These are phyloP conservation scores for Phytophthora sojae DNA, from an alignment of 352 stramenopile species.

Conservation along the genomic window DNA sequence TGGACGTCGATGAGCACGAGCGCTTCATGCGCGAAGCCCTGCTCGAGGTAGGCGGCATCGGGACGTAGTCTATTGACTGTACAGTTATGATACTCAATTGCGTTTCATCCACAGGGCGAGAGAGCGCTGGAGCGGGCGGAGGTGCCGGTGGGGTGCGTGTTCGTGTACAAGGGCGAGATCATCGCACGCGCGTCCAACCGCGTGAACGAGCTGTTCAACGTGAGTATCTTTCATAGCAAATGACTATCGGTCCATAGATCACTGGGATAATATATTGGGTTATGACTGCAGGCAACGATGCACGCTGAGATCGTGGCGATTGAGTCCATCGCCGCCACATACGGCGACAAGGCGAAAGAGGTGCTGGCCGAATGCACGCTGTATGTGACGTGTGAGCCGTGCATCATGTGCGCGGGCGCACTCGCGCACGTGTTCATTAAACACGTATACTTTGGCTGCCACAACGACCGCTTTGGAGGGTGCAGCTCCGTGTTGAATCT, in stretches of 20 bases:
- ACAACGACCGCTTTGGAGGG: slow-evolving; percentile 94
- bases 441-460: slow-evolving; percentile 89
- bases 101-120: slow-evolving; percentile 60
- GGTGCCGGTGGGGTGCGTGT: slow-evolving; percentile 94
- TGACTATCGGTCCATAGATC: neutral
- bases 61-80: neutral
- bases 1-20: slow-evolving; percentile 45
- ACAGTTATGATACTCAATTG: neutral
- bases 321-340: slow-evolving; percentile 68
- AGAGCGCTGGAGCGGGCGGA: slow-evolving; percentile 79
- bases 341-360: slow-evolving; percentile 46
- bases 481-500: slow-evolving; percentile 92
- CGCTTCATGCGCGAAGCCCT: slow-evolving; percentile 82
- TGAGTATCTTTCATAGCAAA: slow-evolving; percentile 22
- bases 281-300: slow-evolving; percentile 72
- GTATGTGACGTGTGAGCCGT: slow-evolving; percentile 94
- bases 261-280: neutral
- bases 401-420: slow-evolving; percentile 95
- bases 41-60: slow-evolving; percentile 49
- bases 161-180: slow-evolving; percentile 81
- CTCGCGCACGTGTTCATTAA: slow-evolving; percentile 81
- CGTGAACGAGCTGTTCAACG: slow-evolving; percentile 91
- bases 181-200: slow-evolving; percentile 86
- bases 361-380: slow-evolving; percentile 71
- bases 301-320: slow-evolving; percentile 94